phyloP scores from a whole-genome alignment of 2,329 filamentous ascomycete genomes.

The Cladophialophora carrionii region DNA sequence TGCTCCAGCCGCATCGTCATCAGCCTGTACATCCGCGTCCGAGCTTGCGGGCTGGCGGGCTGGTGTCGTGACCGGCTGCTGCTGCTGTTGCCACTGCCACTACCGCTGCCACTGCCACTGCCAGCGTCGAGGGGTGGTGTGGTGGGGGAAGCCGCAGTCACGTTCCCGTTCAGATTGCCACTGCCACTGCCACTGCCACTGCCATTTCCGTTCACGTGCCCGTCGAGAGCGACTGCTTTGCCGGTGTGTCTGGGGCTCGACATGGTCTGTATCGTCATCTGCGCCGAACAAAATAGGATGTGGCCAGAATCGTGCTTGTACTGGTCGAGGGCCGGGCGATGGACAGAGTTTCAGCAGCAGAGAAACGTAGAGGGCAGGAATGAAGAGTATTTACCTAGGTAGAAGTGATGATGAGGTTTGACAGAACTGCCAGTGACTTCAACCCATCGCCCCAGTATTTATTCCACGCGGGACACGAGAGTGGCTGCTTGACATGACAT shows the following conservation, averaged over 20 bases:
- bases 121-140: too few species aligned
- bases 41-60: too few species aligned
- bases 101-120: too few species aligned
- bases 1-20: not conserved
- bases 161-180: too few species aligned
- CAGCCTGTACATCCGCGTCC: not conserved
- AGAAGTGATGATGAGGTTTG: not conserved
- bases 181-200: not conserved
- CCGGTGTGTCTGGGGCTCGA: not conserved
- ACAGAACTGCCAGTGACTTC: not conserved
- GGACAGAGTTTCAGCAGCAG: not conserved
- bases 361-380: not conserved
- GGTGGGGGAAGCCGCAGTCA: too few species aligned
- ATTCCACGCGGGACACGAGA: not conserved
- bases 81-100: too few species aligned
- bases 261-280: not conserved
- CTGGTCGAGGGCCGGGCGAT: not conserved
- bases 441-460: not conserved
- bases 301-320: not conserved
- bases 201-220: not conserved
- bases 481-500: not conserved
- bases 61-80: not conserved
- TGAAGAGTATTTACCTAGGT: too few species aligned
- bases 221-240: not conserved
- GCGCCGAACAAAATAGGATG: too few species aligned